phyloP scores from a whole-genome alignment of 2,329 filamentous ascomycete genomes.

The Elsinoe arachidis region DNA sequence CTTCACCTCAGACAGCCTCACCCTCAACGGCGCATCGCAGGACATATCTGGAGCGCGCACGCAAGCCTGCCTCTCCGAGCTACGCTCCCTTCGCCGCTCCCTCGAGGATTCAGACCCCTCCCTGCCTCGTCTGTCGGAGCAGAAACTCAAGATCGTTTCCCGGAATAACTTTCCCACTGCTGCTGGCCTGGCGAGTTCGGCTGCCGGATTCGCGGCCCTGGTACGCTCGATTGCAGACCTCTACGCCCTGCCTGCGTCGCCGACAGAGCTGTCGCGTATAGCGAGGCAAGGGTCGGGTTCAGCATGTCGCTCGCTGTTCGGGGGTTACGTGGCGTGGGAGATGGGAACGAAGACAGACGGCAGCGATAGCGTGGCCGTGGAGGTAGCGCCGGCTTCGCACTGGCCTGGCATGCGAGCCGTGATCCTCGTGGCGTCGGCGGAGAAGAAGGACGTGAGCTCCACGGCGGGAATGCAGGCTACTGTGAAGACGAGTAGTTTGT shows the following conservation, averaged over 20 bases:
- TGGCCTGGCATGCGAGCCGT: constrained; percentile 94
- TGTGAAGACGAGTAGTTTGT: constrained; percentile 81
- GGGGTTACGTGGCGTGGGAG: constrained; percentile 93
- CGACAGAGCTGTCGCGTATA: constrained; percentile 77
- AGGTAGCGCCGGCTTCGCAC: constrained; percentile 79
- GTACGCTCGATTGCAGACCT: constrained; percentile 84
- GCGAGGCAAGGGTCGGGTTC: constrained; percentile 91
- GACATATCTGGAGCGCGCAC: constrained; percentile 82
- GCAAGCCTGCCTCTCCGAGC: constrained; percentile 86
- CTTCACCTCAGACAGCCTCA: constrained; percentile 63
- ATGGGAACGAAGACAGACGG: constrained; percentile 69
- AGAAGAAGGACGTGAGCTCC: constrained; percentile 90
- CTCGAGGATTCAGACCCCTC: constrained; percentile 64
- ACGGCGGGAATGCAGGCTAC: constrained; percentile 97
- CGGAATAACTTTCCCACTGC: constrained; percentile 99
- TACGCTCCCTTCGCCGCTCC: constrained; percentile 65
- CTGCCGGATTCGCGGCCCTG: constrained; percentile 58
- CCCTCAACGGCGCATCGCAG: constrained; percentile 74
- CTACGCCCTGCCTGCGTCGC: constrained; percentile 73
- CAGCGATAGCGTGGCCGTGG: constrained; percentile 75
- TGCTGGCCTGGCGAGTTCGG: constrained; percentile 65
- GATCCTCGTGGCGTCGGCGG: constrained; percentile 82
- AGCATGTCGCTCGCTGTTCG: constrained; percentile 86
- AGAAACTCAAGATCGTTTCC: constrained; percentile 77
- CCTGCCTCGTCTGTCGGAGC: constrained; percentile 70